Base-by-base conservation (phyloP, 225 moss, liverwort and hornwort genomes). In the Pseudoscleropodium purum region DNA sequence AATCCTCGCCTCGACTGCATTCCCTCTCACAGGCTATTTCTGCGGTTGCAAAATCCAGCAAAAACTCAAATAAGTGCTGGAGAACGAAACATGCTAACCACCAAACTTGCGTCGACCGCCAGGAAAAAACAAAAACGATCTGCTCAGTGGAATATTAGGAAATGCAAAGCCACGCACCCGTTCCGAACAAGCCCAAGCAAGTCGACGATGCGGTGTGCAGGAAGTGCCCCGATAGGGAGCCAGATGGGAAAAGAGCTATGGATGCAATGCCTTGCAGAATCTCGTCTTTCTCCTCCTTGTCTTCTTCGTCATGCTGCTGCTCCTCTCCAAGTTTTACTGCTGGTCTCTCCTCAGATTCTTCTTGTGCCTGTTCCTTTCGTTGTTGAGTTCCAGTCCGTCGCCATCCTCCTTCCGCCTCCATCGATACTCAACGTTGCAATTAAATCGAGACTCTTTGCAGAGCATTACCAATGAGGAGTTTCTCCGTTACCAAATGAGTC, bases 1-100 rank as follows among this genome's bases (percentile, higher is more conserved):
- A 93, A 70, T 95, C 95, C 91, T 95, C 95, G 67, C 95, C 95
- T 62, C 91, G 92, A 79, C 95, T 95, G 92, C 95, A 95, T 90
- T 95, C 95, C 85, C 94, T 92, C 87, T 94, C 95, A 87, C 95
- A 95, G 79, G 94, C 91, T 82, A 95, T 94, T 85, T 95, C 95
- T 95, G 93, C 89, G n/a, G 54, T 83, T 56, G 87, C 81, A 85
- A 57, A 88, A 67, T 30, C 64, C 72, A 37, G 45, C 86, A 65
- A 49, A 61, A 37, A 29, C 68, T 83, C 66, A 79, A 86, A 66
- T 23, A 31, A n/a, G 57, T 24, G 62, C 77, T 26, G 33, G 15
- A 79, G 72, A 65, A 79, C 63, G 79, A 88, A 64, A 25, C 83
- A 73, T 43, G 56, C 56, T 18, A 51, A 82, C 49, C 65, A 83